These are phyloP conservation scores for Ophiostoma tasmaniense DNA, from an alignment of 2,329 filamentous ascomycete species.

Conservation along the genomic window DNA sequence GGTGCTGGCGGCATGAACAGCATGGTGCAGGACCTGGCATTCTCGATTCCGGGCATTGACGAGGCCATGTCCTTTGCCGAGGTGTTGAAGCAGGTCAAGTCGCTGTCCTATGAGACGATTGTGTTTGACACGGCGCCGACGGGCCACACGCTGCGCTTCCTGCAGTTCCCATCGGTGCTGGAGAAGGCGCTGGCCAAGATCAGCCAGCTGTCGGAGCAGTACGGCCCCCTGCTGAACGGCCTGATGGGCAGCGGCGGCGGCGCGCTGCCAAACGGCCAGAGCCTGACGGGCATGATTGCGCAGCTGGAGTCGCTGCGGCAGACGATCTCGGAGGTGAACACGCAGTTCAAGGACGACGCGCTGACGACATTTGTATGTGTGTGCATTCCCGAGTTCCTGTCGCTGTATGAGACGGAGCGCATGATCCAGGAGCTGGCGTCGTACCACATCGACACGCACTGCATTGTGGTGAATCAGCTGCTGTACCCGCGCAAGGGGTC, in stretches of 20 bases:
- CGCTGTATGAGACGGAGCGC: conserved; percentile 94
- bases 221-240: conserved; percentile 90
- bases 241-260: conserved; percentile 67
- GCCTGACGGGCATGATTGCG: conserved; percentile 80
- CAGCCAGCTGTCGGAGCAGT: conserved; percentile 86
- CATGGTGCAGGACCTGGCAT: conserved; percentile 98
- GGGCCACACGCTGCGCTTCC: conserved; percentile 94
- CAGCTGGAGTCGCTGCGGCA: conserved; percentile 90
- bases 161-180: conserved; percentile 95
- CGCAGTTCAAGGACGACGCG: conserved; percentile 94
- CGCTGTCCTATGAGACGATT: conserved; percentile 95
- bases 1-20: conserved; percentile 66
- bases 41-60: conserved; percentile 95
- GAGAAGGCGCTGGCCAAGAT: conserved; percentile 98
- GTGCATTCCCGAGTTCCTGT: conserved; percentile 95
- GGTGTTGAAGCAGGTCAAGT: conserved; percentile 98
- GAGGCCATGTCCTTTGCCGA: conserved; percentile 99
- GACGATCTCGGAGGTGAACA: conserved; percentile 92
- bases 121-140: conserved; percentile 98
- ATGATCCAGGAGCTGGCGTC: conserved; percentile 97
- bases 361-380: conserved; percentile 97
- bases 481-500: conserved; percentile 82
- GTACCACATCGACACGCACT: conserved; percentile 93
- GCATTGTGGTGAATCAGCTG: conserved; percentile 96
- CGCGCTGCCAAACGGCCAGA: conserved; percentile 81